Evolutionary conservation across 2,329 filamentous ascomycete genomes (phyloP), one percentile per base, ranked within the genome.

Genomic region (Westerdykella ornata): DNA sequence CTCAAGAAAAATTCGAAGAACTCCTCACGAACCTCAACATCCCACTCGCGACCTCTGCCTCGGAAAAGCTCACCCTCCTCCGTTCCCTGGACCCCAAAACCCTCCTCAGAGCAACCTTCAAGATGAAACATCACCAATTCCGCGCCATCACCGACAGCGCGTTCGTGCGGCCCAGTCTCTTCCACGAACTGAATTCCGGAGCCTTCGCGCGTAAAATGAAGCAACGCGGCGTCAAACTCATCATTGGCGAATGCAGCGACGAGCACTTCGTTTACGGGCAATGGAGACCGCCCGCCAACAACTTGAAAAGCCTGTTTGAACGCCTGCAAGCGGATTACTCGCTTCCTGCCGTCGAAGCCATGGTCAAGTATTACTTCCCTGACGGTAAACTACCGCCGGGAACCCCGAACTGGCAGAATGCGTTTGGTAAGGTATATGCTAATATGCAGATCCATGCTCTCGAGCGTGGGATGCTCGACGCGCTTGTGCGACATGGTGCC

Each of bases 391-490:
- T 77, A 0, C 72, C 73, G 0, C 9, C 48, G 0, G 56, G 54
- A 5, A 69, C 63, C 33, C 54, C 60, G 29, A 60, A 70, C 50
- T 79, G 76, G 76, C 48, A 56, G 36, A 70, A 76, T 18, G 70
- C 71, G 0, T 79, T 77, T 53, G 76, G 75, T 1, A 63, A 63
- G 12, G 63, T 79, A 5, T 79, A 79, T 47, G 75, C 76, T 3
- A 72, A 77, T 40, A 71, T 77, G 45, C 76, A 79, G 51, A 72
- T 79, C 7, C 70, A 79, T 49, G 60, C 64, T 14, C 68, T 76
- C 13, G 68, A 76, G 53, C 70, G 75, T 5, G 76, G 76, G 0
- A 70, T 78, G 42, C 62, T 72, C 4, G 57, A 70, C 28, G 66
- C 67, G 0, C 61, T 80, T 1, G 65, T 65, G 0, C 51, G 57